Base-by-base conservation (phyloP, 768 basidiomycete genomes). In the Ramaria sp. region DNA sequence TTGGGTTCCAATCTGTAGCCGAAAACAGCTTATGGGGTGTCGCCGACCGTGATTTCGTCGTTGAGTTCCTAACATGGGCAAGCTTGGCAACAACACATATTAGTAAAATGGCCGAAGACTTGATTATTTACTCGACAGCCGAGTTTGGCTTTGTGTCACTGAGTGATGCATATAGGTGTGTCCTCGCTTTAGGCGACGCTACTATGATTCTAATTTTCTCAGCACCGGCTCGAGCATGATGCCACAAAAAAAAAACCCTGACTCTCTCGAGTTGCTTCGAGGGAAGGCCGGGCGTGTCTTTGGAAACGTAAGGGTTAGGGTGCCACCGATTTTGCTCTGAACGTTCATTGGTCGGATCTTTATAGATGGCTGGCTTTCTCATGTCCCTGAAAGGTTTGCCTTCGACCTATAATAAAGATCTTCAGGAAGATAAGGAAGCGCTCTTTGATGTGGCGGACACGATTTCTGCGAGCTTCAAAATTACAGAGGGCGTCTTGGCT, bases 221-320 rank as follows among this genome's bases (percentile, higher is more conserved):
- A 97, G 93, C 65, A 99, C 96, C 42, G 96, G 96, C 6, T 97
- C 94, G 38, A 97, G 94, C 61, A 97, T 99, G 66, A 99, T 99
- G 96, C 96, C 96, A 5, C 96, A 98, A 66, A 98, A 99, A 73
- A 99, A 98, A 72, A 97, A 97, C 64, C 90, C 94, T 0, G 96
- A 98, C 67, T 97, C 95, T 9, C 73, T 96, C 52, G 96, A 99
- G 68, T 75, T 99, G 20, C 74, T 99, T 56, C 83, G 96, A 55
- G 96, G 96, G 61, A 99, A 99, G 69, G 79, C 88, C 30, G 96
- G 96, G 4, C 83, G 96, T 25, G 77, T 95, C 20, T 95, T 97
- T 69, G 96, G 96, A 55, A 84, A 91, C 64, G 91, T 88, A 63
- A 61, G 78, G 69, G 4, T 9, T 36, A 18, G 27, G 18, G 38